phyloP scores from a whole-genome alignment of 2,329 filamentous ascomycete species.

The Paramyrothecium roridum region DNA sequence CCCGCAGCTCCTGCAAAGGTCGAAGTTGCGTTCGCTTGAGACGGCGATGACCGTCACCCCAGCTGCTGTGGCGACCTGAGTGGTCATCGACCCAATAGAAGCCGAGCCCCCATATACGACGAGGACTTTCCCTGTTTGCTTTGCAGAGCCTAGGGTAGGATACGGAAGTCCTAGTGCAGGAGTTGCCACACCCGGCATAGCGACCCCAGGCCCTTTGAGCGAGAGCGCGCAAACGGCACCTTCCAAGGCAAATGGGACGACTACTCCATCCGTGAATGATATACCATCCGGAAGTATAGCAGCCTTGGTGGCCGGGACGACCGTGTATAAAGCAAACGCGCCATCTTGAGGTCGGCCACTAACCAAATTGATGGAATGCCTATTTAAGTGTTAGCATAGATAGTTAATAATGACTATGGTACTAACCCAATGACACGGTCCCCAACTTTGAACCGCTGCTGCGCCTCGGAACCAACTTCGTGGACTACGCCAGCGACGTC shows the following conservation, averaged over 20 bases:
- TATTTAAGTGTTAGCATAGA: background rate
- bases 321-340: slow-evolving; percentile 18
- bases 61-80: slow-evolving; percentile 35
- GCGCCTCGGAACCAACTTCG: slow-evolving; percentile 17
- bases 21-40: slow-evolving; percentile 35
- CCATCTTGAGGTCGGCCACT: slow-evolving; percentile 20
- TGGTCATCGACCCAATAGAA: background rate
- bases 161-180: slow-evolving; percentile 18
- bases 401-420: background rate
- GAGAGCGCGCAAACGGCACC: slow-evolving; percentile 21
- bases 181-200: slow-evolving; percentile 22
- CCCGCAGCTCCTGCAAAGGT: slow-evolving; percentile 35
- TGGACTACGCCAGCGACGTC: slow-evolving; percentile 27
- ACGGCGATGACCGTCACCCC: slow-evolving; percentile 42
- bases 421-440: slow-evolving; percentile 19
- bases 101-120: slow-evolving; percentile 41
- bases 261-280: slow-evolving; percentile 10
- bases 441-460: slow-evolving; percentile 18
- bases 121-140: slow-evolving; percentile 13
- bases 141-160: slow-evolving; percentile 10
- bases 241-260: slow-evolving; percentile 19
- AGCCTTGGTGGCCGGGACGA: slow-evolving; percentile 15
- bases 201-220: slow-evolving; percentile 14
- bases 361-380: slow-evolving; percentile 18
- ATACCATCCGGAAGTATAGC: slow-evolving; percentile 21